Evolutionary conservation across 768 basidiomycete species (phyloP).

Genomic region (Rhodosporidiobolus sp.): DNA sequence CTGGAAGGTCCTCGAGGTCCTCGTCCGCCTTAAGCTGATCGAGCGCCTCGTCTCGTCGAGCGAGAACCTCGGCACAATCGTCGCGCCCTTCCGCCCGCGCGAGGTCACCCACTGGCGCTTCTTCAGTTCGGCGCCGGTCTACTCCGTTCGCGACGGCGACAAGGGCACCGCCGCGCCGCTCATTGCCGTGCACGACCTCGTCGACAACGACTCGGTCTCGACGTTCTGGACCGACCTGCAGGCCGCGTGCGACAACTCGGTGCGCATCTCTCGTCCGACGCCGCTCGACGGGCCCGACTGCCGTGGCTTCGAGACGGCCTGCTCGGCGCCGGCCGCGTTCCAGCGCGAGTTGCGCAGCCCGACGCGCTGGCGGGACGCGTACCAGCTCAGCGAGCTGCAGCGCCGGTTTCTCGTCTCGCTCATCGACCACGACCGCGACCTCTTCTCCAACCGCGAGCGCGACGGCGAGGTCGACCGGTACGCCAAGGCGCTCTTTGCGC

Average conservation of each 20-base stretch:
- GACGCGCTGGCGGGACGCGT: constrained; percentile 58
- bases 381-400: constrained; percentile 67
- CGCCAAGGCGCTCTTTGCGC: constrained; percentile 54
- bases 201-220: constrained; percentile 48
- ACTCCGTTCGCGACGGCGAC: constrained; percentile 7
- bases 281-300: neutral
- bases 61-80: neutral
- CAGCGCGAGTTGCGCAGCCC: neutral
- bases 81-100: neutral
- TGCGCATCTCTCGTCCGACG: accelerated
- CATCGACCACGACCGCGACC: constrained; percentile 53
- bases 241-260: neutral
- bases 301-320: neutral
- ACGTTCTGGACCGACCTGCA: constrained; percentile 63
- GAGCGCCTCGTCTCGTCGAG: constrained; percentile 53
- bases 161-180: too few relatives aligned
- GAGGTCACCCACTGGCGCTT: constrained; percentile 24
- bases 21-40: constrained; percentile 61
- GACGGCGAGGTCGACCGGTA: neutral
- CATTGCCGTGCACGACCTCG: neutral
- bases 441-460: constrained; percentile 50
- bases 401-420: constrained; percentile 62
- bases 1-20: constrained; percentile 56
- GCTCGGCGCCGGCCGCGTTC: neutral
- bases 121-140: constrained; percentile 10